Base-by-base conservation (phyloP, 2,329 filamentous ascomycete genomes). In the Ophiostoma himal-ulmi region DNA sequence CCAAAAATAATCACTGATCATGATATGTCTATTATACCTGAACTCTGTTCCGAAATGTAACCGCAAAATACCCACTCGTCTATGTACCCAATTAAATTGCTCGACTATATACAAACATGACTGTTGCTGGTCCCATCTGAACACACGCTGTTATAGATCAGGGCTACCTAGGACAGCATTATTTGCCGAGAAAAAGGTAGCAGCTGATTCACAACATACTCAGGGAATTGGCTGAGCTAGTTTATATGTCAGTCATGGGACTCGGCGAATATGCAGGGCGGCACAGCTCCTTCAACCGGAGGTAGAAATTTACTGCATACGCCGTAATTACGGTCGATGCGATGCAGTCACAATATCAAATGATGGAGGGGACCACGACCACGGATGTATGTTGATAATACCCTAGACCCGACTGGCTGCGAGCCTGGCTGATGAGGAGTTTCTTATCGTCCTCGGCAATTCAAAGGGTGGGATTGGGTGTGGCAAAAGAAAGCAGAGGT, bases 401-500 rank as follows among this genome's bases (percentile, higher is more conserved):
- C 26, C 57, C 22, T 62, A 13, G 22, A 62, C 26, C 14, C 26
- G 26, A 62, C 57, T 62, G 57, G 57, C 13, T 62, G 57, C 14
- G 52, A 57, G 52, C 52, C 10, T 54, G 6, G 5, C 20, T 5
- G 48, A 34, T 26, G 22, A 22, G 30, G 22, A 60, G 22, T 60
- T 8, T 2, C 14, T 17, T 54, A 7, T 8, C 8, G 54, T 30
- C 54, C 22, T 62, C 57, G 57, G 26, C 22, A 62, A 62, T 34
- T 22, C n/a, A 62, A 34, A 60, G 22, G 22, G 57, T 34, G 22
- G 20, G 14, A 62, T 62, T 62, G 10, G n/a, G 52, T 5, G 44
- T 30, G 52, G 52, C 52, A 57, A 26, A 57, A 57, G 26, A 62
- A 62, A 62, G 57, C 26, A 62, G 7, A 34, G 57, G 57, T 62